Evolutionary conservation across 2,329 filamentous ascomycete genomes (phyloP).

Genomic region (Fusarium chuoi): DNA sequence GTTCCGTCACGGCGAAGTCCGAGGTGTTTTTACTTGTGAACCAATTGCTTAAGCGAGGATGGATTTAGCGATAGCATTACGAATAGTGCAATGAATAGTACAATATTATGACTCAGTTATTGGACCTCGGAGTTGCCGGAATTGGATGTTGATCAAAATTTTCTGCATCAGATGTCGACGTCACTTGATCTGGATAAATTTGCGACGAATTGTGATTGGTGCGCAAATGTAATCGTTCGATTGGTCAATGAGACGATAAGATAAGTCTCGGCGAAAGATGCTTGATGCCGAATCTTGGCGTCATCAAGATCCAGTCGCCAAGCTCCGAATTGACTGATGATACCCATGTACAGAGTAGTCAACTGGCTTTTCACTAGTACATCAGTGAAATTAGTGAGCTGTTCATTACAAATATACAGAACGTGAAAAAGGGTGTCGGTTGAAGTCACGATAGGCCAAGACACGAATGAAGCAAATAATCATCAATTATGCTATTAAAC

Average conservation of each 20-base stretch:
- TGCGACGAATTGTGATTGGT: constrained; percentile 4
- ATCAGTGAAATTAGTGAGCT: no score
- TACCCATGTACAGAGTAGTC: background rate
- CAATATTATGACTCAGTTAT: constrained; percentile 21
- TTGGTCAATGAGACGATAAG: background rate
- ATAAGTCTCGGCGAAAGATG: background rate
- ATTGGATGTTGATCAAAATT: background rate
- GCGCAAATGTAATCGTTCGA: constrained; percentile 6
- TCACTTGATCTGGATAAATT: constrained; percentile 1
- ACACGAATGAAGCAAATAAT: background rate
- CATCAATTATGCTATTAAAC: constrained; percentile 39
- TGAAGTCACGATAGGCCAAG: no score
- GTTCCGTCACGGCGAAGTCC: constrained; percentile 42
- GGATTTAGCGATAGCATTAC: constrained; percentile 25
- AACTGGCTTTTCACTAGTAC: background rate
- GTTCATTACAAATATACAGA: no score
- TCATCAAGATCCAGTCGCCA: background rate
- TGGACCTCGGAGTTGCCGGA: constrained; percentile 11
- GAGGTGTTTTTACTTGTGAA: constrained; percentile 44
- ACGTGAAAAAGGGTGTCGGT: no score
- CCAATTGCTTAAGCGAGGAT: constrained; percentile 41
- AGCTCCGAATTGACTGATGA: background rate
- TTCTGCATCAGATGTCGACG: background rate
- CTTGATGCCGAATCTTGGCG: background rate
- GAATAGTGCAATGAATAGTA: constrained; percentile 3